Percentiles rank a stretch among this genome's conserved stretches.
These are phyloP conservation scores for Dillenia suffruticosa DNA, from an alignment of 164 flowering plant genomes.

Conservation along the genomic window DNA sequence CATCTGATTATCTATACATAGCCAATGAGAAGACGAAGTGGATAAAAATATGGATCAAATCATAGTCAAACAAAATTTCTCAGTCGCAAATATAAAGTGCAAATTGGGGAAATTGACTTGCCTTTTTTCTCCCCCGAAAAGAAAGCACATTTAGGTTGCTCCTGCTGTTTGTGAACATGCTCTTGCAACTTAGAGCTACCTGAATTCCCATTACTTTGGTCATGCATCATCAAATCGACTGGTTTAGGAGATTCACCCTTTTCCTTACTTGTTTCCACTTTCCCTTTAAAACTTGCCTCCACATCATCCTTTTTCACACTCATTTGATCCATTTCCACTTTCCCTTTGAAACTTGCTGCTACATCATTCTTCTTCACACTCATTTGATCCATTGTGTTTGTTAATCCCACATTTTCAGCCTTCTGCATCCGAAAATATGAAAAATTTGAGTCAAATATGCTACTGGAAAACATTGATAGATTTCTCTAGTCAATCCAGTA, in stretches of 20 bases:
- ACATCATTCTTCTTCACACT: background rate
- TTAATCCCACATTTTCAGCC: too few relatives aligned
- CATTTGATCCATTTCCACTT: slow-evolving; percentile 2
- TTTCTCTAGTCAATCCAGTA: background rate
- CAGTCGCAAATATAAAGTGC: background rate
- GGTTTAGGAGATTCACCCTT: background rate
- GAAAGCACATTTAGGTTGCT: background rate
- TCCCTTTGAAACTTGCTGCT: background rate
- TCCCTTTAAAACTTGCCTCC: slow-evolving; percentile 3
- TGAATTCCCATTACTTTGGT: too few relatives aligned
- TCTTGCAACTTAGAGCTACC: background rate
- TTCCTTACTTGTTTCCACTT: slow-evolving; percentile 4
- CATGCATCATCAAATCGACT: slow-evolving; percentile 6
- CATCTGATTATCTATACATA: too few relatives aligned
- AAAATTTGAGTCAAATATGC: background rate
- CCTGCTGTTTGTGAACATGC: slow-evolving; percentile 12
- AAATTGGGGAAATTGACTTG: slow-evolving; percentile 8
- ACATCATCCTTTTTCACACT: background rate
- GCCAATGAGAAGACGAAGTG: background rate
- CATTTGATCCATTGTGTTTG: background rate
- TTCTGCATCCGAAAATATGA: background rate
- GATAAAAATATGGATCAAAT: background rate
- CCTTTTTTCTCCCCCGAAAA: background rate
- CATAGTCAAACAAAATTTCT: background rate
- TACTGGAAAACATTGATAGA: background rate